A percentile compares a stretch with the other conserved stretches of the same genome.
Evolutionary conservation across 1,284 basidiomycete species (phyloP).

Genomic region (Trametes pubescens): DNA sequence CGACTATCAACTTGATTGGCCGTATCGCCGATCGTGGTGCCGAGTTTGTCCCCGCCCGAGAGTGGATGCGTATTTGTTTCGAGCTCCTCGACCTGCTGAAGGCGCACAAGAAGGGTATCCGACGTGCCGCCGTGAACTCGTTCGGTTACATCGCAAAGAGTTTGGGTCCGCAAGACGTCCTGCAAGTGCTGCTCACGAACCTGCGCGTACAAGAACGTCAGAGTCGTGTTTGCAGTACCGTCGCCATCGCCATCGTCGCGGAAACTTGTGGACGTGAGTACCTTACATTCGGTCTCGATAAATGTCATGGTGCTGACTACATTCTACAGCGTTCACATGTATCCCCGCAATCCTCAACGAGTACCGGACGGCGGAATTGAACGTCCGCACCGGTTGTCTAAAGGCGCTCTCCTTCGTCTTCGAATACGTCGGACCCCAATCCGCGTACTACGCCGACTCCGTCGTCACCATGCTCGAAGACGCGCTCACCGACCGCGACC

Average conservation of each 20-base stretch:
- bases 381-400: constrained; percentile 99
- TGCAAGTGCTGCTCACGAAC: constrained; percentile 96
- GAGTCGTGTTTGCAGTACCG: constrained; percentile 97
- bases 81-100: constrained; percentile 97
- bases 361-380: constrained; percentile 97
- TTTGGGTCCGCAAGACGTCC: constrained; percentile 98
- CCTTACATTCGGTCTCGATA: constrained; percentile 2
- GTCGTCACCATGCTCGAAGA: constrained; percentile 98
- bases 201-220: constrained; percentile 98
- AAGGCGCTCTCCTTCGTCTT: constrained; percentile 99
- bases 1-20: constrained; percentile 99
- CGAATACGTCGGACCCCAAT: constrained; percentile 99
- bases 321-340: constrained; percentile 87
- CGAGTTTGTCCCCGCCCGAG: constrained; percentile 97
- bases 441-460: constrained; percentile 97
- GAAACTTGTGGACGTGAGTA: constrained; percentile 94
- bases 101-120: constrained; percentile 99
- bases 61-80: constrained; percentile 99
- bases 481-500: constrained; percentile 96
- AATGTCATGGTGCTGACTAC: constrained; percentile 29
- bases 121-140: constrained; percentile 98
- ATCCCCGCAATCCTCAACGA: constrained; percentile 99
- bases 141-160: constrained; percentile 99
- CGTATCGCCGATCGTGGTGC: constrained; percentile 99
- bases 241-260: constrained; percentile 97